Evolutionary conservation across 192 early-diverging fungal species (phyloP), one percentile per base, ranked within the genome.

Genomic region (Coemansia sp.): DNA sequence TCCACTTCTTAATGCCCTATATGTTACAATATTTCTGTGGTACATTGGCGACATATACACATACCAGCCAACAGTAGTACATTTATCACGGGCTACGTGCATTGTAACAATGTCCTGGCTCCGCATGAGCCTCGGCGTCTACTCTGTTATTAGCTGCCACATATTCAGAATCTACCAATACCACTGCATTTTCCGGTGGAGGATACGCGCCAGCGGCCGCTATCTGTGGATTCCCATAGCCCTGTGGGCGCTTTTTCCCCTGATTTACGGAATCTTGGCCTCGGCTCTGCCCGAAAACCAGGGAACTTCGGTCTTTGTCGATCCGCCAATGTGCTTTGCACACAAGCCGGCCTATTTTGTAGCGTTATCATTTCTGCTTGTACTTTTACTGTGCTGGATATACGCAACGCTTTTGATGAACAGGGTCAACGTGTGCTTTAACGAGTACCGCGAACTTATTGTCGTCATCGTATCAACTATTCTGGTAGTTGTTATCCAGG

Each of bases 51-150:
- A 76, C 56, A 68, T 76, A 10, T 76, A 48, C 49, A 61, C 60
- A 27, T 66, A 76, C 52, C 66, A 66, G 46, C 73, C 73, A 1
- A 55, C 67, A 7, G 50, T 67, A 13, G 67, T 66, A 0, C n/a
- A 14, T 7, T 53, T 61, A 15, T 66, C 73, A 14, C 67, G 67
- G 11, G 11, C 59, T 12, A 59, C 57, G 2, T 76, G 73, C 19
- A 69, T 76, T 30, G 38, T 60, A 5, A 60, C 73, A 11, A 66
- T 66, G 66, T 69, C 73, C 14, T 76, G 73, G 73, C 58, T 76
- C 46, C 73, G 73, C 4, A 66, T 76, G 60, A 59, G 58, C 14
- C 46, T 76, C 15, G 73, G 73, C 23, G 38, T 69, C 3, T 76
- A 56, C 50, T 54, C 63, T 6, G 57, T 76, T 1, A 55, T 76